Conservation (phyloP, 495 filamentous ascomycete genomes). For the Hypoxylon lienhwacheense region DNA sequence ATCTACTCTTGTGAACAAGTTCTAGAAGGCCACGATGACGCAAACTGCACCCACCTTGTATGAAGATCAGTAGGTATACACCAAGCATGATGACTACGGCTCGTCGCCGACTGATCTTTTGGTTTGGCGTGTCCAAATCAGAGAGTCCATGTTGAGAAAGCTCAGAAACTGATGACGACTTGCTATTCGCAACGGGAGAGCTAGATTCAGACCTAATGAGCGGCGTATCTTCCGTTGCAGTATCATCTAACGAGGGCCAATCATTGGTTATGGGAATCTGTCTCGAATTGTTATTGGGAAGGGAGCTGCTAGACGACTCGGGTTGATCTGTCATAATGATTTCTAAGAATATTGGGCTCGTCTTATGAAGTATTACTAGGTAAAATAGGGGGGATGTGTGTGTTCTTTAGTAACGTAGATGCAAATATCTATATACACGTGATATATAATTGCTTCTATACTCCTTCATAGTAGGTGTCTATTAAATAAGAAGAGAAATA, state of each 20-base stretch:
- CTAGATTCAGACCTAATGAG: constrained; percentile 40
- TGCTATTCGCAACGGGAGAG: constrained; percentile 6
- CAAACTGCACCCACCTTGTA: constrained; percentile 39
- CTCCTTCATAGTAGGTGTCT: too few relatives aligned
- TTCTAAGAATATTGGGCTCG: background rate
- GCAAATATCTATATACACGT: too few relatives aligned
- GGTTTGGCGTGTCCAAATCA: constrained; percentile 36
- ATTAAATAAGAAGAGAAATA: too few relatives aligned
- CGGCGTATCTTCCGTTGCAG: constrained; percentile 43
- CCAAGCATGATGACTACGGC: constrained; percentile 43
- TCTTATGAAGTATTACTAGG: background rate
- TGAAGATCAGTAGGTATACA: constrained; percentile 50
- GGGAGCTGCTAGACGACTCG: constrained; percentile 6
- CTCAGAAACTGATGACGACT: constrained; percentile 17
- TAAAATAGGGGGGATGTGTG: background rate
- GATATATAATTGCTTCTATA: too few relatives aligned
- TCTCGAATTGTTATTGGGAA: background rate
- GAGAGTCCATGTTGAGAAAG: constrained; percentile 13
- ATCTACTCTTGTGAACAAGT: background rate
- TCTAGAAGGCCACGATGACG: background rate
- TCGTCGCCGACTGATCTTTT: constrained; percentile 29
- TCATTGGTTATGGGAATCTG: background rate
- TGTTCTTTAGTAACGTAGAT: too few relatives aligned
- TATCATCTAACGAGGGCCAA: constrained; percentile 16
- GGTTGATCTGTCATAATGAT: constrained; percentile 9